Evolutionary conservation across 2,329 filamentous ascomycete genomes (phyloP), one percentile per base, ranked within the genome.

Genomic region (Biscogniauxia sp.): DNA sequence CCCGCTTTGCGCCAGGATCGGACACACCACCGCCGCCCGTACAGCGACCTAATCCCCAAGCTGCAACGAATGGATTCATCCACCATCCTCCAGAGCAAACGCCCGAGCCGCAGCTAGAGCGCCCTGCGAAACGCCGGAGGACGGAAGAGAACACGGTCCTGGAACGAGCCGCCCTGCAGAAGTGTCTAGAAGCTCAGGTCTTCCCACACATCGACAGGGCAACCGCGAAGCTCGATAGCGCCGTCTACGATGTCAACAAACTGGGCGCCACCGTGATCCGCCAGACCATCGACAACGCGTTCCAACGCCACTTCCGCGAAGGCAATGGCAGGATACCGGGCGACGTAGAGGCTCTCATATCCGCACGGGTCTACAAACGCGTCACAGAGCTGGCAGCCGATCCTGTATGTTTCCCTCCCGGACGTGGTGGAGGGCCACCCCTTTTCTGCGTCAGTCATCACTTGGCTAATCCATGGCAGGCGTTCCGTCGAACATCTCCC

Each of bases 121-220:
- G 37, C 20, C 11, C 37, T 37, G 20, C 60, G 3, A 68, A 66
- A 26, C 64, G 64, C 11, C 61, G 57, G 50, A 66, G 65, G 54
- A 28, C 61, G 20, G 32, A 61, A 7, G 55, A 62, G 54, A 49
- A 25, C n/a, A 25, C 32, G 19, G 13, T 49, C 20, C n/a, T 53
- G 26, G 50, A 61, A 3, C 23, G 56, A 9, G 62, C 61, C 0
- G 56, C 63, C 5, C 60, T 71, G 5, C 64, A 57, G 8, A 57
- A 41, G 37, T 72, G 69, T 54, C 54, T 72, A 6, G 62, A 69
- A n/a, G 20, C 6, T 1, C 70, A 72, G 54, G 67, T 72, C 15
- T 70, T 72, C 17, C 70, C 70, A 4, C 66, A 72, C 28, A 59
- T 72, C 5, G 70, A 72, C n/a, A 61, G 58, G 1, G 69, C 64